Conservation (phyloP, 1,139 yeast species). For the Nakaseomyces kungkrabaensis region DNA sequence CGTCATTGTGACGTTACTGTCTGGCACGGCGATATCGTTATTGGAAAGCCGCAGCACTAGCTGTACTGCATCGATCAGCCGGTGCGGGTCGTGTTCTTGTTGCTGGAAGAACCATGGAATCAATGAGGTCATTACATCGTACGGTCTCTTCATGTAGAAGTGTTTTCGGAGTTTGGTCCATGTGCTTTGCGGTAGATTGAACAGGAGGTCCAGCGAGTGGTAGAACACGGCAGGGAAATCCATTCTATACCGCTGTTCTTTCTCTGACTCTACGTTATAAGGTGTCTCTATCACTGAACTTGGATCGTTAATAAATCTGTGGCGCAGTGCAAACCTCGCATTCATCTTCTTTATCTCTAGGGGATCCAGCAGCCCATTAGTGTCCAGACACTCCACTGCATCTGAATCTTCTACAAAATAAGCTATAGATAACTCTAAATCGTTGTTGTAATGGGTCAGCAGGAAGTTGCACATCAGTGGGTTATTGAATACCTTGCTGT, state of each 20-base stretch:
- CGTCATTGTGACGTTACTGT: background rate
- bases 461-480: slow-evolving; percentile 5
- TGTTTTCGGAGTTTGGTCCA: background rate
- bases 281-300: background rate
- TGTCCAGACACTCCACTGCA: background rate
- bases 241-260: background rate
- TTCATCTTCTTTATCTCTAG: background rate
- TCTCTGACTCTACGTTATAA: background rate
- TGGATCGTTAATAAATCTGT: background rate
- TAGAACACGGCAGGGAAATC: slow-evolving; percentile 4
- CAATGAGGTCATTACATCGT: slow-evolving; percentile 2
- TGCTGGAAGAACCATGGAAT: slow-evolving; percentile 3
- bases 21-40: background rate
- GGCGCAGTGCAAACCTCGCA: background rate
- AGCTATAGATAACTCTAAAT: slow-evolving; percentile 1
- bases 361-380: background rate
- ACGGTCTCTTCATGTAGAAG: slow-evolving; percentile 1
- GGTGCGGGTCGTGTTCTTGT: background rate
- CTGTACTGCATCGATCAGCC: background rate
- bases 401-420: slow-evolving; percentile 1
- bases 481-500: slow-evolving; percentile 7
- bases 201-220: background rate
- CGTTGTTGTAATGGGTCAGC: slow-evolving; percentile 5
- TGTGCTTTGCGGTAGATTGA: background rate
- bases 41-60: slow-evolving; percentile 1